Evolutionary conservation across 1,139 yeast genomes (phyloP).

Genomic region (Geotrichum citri-aurantii): DNA sequence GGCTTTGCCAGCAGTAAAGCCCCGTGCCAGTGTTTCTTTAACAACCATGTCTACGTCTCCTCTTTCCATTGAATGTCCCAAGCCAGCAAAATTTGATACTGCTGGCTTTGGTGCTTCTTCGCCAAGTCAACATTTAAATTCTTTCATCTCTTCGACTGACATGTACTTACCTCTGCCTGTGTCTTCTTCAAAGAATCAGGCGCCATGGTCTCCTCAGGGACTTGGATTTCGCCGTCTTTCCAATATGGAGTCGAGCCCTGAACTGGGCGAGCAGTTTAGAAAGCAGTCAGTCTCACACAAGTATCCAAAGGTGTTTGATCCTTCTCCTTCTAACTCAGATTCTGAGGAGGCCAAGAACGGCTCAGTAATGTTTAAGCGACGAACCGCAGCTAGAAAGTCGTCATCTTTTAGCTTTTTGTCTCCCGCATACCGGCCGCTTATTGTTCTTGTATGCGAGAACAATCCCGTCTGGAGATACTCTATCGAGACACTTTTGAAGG

Average conservation of each 20-base stretch:
- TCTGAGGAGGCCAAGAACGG: conserved; percentile 54
- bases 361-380: conserved; percentile 55
- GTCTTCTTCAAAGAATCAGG: conserved; percentile 1
- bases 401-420: conserved; percentile 8
- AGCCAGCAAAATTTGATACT: background rate
- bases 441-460: conserved; percentile 79
- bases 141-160: conserved; percentile 4
- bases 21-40: conserved; percentile 12
- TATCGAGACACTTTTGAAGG: conserved; percentile 57
- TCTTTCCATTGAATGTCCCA: conserved; percentile 12
- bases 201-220: conserved; percentile 15
- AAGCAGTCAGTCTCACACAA: conserved; percentile 30
- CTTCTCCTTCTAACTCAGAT: conserved; percentile 65
- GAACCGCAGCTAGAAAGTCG: conserved; percentile 43
- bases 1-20: conserved; percentile 10
- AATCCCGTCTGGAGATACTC: conserved; percentile 76
- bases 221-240: conserved; percentile 24
- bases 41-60: conserved; percentile 17
- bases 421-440: conserved; percentile 41
- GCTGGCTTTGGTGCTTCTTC: conserved; percentile 2
- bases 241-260: conserved; percentile 30
- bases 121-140: conserved; percentile 6
- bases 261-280: conserved; percentile 27
- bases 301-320: conserved; percentile 38
- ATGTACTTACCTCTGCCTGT: conserved; percentile 17